Evolutionary conservation across 2,329 filamentous ascomycete genomes (phyloP).

Genomic region (Alternaria brassicae): DNA sequence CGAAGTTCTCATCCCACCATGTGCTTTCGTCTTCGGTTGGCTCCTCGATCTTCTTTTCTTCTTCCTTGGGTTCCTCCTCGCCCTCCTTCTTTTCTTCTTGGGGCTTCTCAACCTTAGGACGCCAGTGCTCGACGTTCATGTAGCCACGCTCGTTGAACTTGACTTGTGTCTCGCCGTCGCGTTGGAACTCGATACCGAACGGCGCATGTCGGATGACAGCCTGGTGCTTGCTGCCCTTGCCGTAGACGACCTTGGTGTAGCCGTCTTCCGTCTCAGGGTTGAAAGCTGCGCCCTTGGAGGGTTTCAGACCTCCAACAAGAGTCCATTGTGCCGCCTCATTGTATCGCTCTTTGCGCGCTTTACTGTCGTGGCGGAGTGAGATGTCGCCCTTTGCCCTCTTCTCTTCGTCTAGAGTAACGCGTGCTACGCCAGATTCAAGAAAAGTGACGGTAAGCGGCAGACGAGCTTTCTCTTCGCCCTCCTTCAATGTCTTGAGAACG

Average conservation of each 20-base stretch:
- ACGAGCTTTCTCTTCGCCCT: conserved; percentile 71
- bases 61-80: conserved; percentile 51
- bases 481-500: conserved; percentile 79
- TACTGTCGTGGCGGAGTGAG: conserved; percentile 82
- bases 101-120: conserved; percentile 76
- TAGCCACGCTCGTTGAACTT: conserved; percentile 89
- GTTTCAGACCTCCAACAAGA: conserved; percentile 78
- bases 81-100: conserved; percentile 58
- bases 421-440: conserved; percentile 84
- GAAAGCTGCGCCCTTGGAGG: conserved; percentile 75
- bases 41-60: conserved; percentile 52
- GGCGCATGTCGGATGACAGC: conserved; percentile 84
- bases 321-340: conserved; percentile 89
- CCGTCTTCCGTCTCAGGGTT: conserved; percentile 70
- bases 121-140: conserved; percentile 95
- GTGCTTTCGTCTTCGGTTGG: conserved; percentile 79
- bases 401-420: conserved; percentile 91
- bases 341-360: conserved; percentile 88
- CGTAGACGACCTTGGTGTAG: conserved; percentile 78
- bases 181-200: conserved; percentile 84
- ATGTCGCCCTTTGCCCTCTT: conserved; percentile 88
- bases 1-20: conserved; percentile 98
- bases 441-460: conserved; percentile 88
- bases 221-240: conserved; percentile 76
- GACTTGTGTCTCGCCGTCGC: conserved; percentile 81